These are phyloP conservation scores for Lactarius akahatsu DNA, from an alignment of 768 basidiomycete species.

Conservation along the genomic window DNA sequence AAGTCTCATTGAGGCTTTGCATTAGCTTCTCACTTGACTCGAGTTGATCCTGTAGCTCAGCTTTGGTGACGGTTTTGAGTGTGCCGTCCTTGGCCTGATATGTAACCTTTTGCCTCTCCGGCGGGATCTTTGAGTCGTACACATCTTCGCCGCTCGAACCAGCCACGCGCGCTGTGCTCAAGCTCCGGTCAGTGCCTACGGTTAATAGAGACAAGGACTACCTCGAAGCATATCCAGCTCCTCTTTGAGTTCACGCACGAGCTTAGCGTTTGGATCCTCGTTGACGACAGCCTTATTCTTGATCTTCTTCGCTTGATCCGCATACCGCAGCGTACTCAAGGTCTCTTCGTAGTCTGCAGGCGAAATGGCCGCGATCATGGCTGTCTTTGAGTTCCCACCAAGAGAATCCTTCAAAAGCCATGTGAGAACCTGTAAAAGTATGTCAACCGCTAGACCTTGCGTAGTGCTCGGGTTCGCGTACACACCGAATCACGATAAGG, in stretches of 20 bases:
- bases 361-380: conserved; percentile 98
- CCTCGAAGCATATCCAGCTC: conserved; percentile 91
- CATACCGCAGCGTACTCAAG: conserved; percentile 93
- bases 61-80: conserved; percentile 94
- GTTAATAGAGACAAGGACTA: conserved; percentile 37
- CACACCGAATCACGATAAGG: conserved; percentile 96
- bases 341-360: conserved; percentile 99
- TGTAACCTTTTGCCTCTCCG: conserved; percentile 93
- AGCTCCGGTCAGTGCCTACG: conserved; percentile 22
- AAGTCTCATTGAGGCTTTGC: conserved; percentile 90
- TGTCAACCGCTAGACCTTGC: background rate
- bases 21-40: conserved; percentile 94
- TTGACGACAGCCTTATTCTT: conserved; percentile 99
- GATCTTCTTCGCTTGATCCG: conserved; percentile 99
- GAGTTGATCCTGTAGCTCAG: conserved; percentile 96
- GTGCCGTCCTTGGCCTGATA: conserved; percentile 92
- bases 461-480: conserved; percentile 20
- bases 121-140: conserved; percentile 86
- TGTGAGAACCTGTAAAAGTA: conserved; percentile 71
- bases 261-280: conserved; percentile 99
- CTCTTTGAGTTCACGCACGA: conserved; percentile 98
- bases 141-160: conserved; percentile 66
- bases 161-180: conserved; percentile 64
- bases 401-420: conserved; percentile 98
- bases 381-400: conserved; percentile 96